Conservation (phyloP, 345 rosid genomes). For the Corchorus capsularis region DNA sequence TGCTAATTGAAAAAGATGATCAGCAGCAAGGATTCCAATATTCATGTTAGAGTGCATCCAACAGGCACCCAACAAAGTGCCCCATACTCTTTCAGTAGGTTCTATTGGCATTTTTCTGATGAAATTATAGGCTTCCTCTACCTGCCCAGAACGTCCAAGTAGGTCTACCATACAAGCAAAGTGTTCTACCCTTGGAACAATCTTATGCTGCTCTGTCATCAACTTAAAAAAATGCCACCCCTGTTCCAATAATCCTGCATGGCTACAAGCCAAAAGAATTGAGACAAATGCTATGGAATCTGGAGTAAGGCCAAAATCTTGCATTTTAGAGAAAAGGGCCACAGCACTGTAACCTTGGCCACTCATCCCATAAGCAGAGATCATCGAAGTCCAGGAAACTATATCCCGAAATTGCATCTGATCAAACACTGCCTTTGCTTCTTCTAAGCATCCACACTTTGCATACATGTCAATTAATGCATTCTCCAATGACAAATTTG, state of each 20-base stretch:
- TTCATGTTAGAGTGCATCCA: constrained; percentile 53
- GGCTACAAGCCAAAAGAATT: constrained; percentile 76
- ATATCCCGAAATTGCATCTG: constrained; percentile 58
- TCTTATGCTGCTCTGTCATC: constrained; percentile 52
- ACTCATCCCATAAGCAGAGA: constrained; percentile 70
- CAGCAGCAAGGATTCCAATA: constrained; percentile 71
- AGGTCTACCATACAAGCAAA: constrained; percentile 79
- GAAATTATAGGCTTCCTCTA: constrained; percentile 60
- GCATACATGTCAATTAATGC: constrained; percentile 77
- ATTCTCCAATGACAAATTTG: constrained; percentile 70
- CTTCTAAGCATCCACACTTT: constrained; percentile 60
- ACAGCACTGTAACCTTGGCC: constrained; percentile 65
- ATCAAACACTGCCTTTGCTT: constrained; percentile 63
- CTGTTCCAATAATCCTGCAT: constrained; percentile 61
- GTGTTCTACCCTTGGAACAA: constrained; percentile 65
- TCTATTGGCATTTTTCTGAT: constrained; percentile 55
- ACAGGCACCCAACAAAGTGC: constrained; percentile 70
- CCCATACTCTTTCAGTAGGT: constrained; percentile 79
- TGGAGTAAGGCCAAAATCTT: constrained; percentile 55
- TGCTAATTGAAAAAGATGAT: constrained; percentile 55
- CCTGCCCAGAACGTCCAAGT: constrained; percentile 63
- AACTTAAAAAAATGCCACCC: constrained; percentile 50
- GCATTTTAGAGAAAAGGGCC: constrained; percentile 58
- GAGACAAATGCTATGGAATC: constrained; percentile 78
- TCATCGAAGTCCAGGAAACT: constrained; percentile 79